Conservation (phyloP, 495 filamentous ascomycete species). For the Penicillium angulare region DNA sequence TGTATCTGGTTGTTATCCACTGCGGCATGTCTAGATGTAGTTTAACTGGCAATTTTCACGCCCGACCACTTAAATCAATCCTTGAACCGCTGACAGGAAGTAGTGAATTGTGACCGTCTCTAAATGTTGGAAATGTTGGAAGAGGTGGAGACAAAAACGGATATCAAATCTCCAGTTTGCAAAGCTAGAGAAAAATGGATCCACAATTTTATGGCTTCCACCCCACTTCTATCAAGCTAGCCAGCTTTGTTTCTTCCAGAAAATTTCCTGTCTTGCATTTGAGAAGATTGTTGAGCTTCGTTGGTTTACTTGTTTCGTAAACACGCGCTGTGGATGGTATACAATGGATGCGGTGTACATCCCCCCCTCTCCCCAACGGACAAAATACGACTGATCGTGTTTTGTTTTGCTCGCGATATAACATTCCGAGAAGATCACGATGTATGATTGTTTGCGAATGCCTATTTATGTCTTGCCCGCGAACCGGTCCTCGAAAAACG, state of each 20-base stretch:
- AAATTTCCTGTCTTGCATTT: background rate
- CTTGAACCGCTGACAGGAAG: background rate
- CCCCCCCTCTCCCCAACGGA: too few relatives aligned
- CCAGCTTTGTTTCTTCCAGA: background rate
- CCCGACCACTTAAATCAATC: too few relatives aligned
- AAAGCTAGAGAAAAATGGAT: background rate
- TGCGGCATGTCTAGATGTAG: too few relatives aligned
- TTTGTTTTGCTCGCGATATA: too few relatives aligned
- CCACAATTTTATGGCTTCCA: background rate
- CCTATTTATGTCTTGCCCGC: too few relatives aligned
- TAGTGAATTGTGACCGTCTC: background rate
- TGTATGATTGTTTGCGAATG: too few relatives aligned
- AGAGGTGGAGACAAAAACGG: background rate
- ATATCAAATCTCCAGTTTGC: background rate
- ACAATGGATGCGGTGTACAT: background rate
- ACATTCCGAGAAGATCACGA: too few relatives aligned
- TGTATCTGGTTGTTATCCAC: too few relatives aligned
- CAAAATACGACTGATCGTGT: too few relatives aligned
- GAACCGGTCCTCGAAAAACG: background rate
- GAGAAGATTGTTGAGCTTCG: background rate
- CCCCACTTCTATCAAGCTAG: background rate
- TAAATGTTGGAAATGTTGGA: background rate
- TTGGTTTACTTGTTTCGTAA: too few relatives aligned
- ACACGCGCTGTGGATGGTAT: background rate
- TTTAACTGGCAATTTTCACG: too few relatives aligned